Conservation (phyloP, 306 rosid genomes). For the cucumber (Cucumis sativus) region Cucumber_9930_V3 NC_026659.2:16648001-16648500, state of each 20-base stretch:
- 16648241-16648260: not conserved
- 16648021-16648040: not conserved
- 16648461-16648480: conserved; percentile 1
- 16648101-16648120: conserved; percentile 33
- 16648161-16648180: not conserved
- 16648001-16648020: too few species aligned
- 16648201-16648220: not conserved
- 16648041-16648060: conserved; percentile 36
- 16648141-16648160: not conserved
- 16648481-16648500: conserved; percentile 9
- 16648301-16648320: not conserved
- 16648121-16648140: conserved; percentile 12
- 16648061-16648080: conserved; percentile 71
- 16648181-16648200: not conserved
- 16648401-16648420: not conserved
- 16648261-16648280: not conserved
- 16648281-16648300: not conserved
- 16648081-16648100: conserved; percentile 79
- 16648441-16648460: not conserved
- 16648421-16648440: not conserved
- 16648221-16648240: not conserved
- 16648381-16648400: not conserved
- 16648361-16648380: not conserved
- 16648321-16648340: not conserved
- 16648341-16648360: not conserved